phyloP scores from a whole-genome alignment of 176 grass and related monocot genomes.

The Musa itinerans region DNA sequence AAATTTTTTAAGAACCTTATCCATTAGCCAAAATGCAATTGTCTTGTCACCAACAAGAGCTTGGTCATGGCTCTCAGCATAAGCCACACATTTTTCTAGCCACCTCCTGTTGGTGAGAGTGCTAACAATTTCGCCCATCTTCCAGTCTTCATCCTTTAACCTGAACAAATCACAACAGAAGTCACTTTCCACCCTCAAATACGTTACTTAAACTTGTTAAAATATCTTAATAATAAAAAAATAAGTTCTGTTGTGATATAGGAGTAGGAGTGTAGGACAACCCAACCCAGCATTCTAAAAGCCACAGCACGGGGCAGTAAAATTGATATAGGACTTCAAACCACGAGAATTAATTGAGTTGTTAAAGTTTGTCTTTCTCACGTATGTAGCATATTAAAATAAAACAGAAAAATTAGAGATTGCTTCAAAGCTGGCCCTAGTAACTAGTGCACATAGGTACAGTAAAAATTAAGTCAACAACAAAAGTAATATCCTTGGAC shows the following conservation, averaged over 20 bases:
- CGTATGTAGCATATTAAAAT: background rate
- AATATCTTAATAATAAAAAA: background rate
- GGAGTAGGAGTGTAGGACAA: background rate
- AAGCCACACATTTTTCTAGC: constrained; percentile 86
- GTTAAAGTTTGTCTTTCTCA: too few species aligned
- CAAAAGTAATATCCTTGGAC: too few species aligned
- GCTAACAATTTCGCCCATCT: constrained; percentile 87
- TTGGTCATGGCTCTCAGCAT: constrained; percentile 98
- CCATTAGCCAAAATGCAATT: constrained; percentile 89
- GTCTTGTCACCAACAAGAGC: constrained; percentile 98
- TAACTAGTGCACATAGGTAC: too few species aligned
- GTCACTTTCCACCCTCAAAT: background rate
- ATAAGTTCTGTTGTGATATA: background rate
- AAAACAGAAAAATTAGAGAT: background rate
- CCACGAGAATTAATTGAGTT: too few species aligned
- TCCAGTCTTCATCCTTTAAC: constrained; percentile 74
- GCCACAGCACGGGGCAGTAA: background rate
- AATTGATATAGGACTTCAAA: too few species aligned
- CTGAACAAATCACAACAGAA: constrained; percentile 29
- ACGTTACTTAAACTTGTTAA: background rate
- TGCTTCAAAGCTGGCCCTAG: too few species aligned
- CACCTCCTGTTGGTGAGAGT: constrained; percentile 93
- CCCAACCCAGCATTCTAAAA: background rate
- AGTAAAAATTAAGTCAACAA: too few species aligned
- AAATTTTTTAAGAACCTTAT: constrained; percentile 11